Percentiles rank a stretch among this genome's conserved stretches.
phyloP scores from a whole-genome alignment of 2,329 filamentous ascomycete genomes.

The Bipolaris cookei region DNA sequence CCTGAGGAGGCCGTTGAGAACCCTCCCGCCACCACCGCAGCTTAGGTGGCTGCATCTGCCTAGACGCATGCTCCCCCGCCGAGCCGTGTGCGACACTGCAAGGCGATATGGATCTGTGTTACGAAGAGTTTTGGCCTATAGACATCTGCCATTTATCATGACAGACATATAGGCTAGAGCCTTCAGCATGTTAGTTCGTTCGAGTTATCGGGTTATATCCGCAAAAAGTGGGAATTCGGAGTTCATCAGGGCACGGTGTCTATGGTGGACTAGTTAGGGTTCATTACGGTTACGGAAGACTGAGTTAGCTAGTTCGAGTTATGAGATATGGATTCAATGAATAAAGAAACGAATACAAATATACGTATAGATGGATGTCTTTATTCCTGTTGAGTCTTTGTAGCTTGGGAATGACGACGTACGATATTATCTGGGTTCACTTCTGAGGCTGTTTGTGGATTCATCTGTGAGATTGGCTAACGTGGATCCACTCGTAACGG shows the following conservation, averaged over 20 bases:
- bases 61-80: constrained; percentile 20
- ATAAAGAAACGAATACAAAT: constrained; percentile 8
- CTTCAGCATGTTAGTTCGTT: constrained; percentile 40
- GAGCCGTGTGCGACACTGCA: constrained; percentile 28
- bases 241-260: constrained; percentile 38
- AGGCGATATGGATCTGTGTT: constrained; percentile 36
- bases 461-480: not conserved
- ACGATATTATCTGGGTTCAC: not conserved
- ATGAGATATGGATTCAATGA: constrained; percentile 22
- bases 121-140: constrained; percentile 29
- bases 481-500: no score
- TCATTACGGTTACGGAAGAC: constrained; percentile 31
- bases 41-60: constrained; percentile 41
- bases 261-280: constrained; percentile 36
- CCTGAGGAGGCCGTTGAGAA: constrained; percentile 30
- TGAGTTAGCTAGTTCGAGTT: constrained; percentile 31
- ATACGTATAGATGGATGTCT: not conserved
- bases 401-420: not conserved
- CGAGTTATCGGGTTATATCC: constrained; percentile 30
- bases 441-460: not conserved
- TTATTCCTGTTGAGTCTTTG: not conserved
- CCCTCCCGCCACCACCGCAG: constrained; percentile 36
- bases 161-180: constrained; percentile 37
- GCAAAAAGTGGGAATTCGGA: constrained; percentile 44
- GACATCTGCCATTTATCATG: constrained; percentile 39